Evolutionary conservation across 768 basidiomycete genomes (phyloP).

Genomic region (Russula olivacea): DNA sequence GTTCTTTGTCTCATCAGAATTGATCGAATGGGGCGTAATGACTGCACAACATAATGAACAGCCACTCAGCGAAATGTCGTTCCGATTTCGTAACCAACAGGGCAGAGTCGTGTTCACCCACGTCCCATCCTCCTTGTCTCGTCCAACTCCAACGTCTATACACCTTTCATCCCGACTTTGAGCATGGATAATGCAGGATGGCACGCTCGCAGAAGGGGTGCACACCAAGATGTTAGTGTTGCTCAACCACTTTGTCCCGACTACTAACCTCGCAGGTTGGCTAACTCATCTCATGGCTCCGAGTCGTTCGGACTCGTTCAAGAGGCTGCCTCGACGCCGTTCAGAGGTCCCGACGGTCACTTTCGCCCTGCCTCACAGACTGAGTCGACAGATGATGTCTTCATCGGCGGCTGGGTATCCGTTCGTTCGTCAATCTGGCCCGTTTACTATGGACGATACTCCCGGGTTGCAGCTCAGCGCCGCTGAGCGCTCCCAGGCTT

Average conservation of each 20-base stretch:
- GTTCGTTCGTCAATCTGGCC: neutral
- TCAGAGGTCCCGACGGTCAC: slow-evolving; percentile 44
- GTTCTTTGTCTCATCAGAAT: too few relatives aligned
- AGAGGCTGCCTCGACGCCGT: slow-evolving; percentile 28
- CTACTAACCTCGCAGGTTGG: neutral
- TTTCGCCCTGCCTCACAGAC: slow-evolving; percentile 53
- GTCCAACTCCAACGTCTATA: too few relatives aligned
- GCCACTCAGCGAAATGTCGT: too few relatives aligned
- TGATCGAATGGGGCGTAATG: too few relatives aligned
- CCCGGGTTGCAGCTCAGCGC: slow-evolving; percentile 49
- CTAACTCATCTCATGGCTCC: too few relatives aligned
- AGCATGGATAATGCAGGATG: slow-evolving; percentile 74
- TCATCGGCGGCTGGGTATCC: slow-evolving; percentile 49
- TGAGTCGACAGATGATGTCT: slow-evolving; percentile 54
- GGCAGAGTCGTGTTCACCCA: neutral
- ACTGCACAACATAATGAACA: too few relatives aligned
- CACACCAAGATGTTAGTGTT: slow-evolving; percentile 38
- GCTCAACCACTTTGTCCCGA: neutral
- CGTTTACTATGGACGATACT: slow-evolving; percentile 27
- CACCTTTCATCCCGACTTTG: neutral
- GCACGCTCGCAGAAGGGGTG: slow-evolving; percentile 60
- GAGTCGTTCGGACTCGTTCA: slow-evolving; percentile 32
- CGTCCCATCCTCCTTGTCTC: neutral
- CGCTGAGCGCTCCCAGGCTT: slow-evolving; percentile 52
- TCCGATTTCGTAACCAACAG: too few relatives aligned